phyloP scores from a whole-genome alignment of 1,284 basidiomycete genomes.

The Pholiota adiposa region DNA sequence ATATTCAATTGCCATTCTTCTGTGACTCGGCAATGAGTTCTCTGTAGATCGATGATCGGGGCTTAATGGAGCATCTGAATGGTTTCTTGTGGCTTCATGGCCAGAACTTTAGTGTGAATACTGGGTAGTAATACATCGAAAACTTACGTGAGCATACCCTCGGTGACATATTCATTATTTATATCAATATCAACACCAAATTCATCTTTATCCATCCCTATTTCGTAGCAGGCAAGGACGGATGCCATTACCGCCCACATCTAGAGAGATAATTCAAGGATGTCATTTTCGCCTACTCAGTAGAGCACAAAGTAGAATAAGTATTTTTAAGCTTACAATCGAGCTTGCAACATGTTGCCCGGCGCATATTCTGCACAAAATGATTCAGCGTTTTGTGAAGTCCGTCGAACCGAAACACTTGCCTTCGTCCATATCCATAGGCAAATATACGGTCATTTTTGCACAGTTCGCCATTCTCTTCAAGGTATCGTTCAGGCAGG shows the following conservation, averaged over 20 bases:
- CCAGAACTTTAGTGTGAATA: not conserved
- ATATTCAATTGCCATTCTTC: not conserved
- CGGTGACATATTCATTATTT: not conserved
- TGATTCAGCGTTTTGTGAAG: not conserved
- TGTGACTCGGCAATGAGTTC: not conserved
- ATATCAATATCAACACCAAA: not conserved
- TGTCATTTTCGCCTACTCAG: too few relatives aligned
- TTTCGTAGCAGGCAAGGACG: not conserved
- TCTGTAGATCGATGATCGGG: not conserved
- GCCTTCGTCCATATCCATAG: slow-evolving; percentile 2
- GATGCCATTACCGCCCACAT: not conserved
- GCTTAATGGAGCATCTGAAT: not conserved
- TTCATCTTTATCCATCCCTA: not conserved
- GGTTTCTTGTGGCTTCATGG: not conserved
- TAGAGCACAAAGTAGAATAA: too few relatives aligned
- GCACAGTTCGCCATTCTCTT: not conserved
- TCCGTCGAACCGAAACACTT: not conserved
- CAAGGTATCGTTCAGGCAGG: not conserved
- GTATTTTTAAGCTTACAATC: not conserved
- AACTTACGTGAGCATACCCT: not conserved
- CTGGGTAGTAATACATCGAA: not conserved
- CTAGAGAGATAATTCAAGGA: not conserved
- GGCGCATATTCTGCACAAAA: not conserved
- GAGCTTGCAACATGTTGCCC: not conserved
- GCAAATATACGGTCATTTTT: not conserved